These are phyloP conservation scores for Flammula alnicola DNA, from an alignment of 1,284 basidiomycete species.

Conservation along the genomic window DNA sequence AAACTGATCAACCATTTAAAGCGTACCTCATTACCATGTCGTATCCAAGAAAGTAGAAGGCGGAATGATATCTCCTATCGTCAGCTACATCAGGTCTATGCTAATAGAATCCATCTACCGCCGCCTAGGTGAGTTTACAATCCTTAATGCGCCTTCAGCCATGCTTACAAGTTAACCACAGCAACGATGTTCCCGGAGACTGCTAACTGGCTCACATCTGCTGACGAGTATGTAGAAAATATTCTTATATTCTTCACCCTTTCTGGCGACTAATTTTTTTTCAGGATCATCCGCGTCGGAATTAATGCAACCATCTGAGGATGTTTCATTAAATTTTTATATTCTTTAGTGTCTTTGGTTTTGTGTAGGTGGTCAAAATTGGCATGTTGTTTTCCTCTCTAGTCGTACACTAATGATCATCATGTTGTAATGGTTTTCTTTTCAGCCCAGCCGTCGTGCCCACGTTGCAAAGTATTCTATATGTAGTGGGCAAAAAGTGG, in stretches of 20 bases:
- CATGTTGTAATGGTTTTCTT: no score
- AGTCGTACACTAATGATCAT: no score
- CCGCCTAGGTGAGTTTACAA: conserved; percentile 44
- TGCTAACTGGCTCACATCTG: conserved; percentile 55
- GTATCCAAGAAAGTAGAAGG: conserved; percentile 43
- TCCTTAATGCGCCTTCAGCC: neutral
- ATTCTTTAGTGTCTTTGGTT: neutral
- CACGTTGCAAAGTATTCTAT: no score
- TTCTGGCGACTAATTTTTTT: conserved; percentile 4
- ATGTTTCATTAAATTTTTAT: neutral
- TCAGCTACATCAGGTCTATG: conserved; percentile 49
- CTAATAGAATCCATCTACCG: conserved; percentile 64
- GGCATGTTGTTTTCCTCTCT: no score
- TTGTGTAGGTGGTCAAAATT: no score
- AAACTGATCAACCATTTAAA: conserved; percentile 24
- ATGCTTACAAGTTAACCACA: no score
- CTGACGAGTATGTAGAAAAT: conserved; percentile 49
- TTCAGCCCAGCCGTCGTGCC: no score
- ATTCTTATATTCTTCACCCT: neutral
- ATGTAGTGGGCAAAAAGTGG: no score
- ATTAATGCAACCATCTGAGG: conserved; percentile 45
- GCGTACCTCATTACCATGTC: conserved; percentile 65
- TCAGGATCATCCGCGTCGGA: conserved; percentile 52
- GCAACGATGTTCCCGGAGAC: conserved; percentile 63
- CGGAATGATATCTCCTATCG: conserved; percentile 36